These are phyloP conservation scores for Vickermania spadyakhi DNA, from an alignment of 208 protist species.

Conservation along the genomic window DNA sequence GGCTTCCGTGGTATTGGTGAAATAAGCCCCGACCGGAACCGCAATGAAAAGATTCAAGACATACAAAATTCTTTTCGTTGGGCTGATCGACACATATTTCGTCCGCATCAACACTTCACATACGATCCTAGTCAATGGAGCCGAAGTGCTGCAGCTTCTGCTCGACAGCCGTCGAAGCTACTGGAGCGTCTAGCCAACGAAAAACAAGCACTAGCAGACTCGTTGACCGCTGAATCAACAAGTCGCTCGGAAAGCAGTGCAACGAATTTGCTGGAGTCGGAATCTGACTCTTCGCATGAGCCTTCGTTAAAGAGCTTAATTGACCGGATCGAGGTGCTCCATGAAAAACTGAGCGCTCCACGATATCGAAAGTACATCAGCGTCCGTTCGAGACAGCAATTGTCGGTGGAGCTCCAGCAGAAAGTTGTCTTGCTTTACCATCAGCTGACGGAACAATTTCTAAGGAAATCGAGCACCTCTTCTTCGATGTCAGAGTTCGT, in stretches of 20 bases:
- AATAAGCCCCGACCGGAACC: constrained; percentile 46
- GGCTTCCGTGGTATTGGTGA: background rate
- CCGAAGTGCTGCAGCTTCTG: no score
- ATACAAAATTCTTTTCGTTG: constrained; percentile 67
- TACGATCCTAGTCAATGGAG: constrained; percentile 77
- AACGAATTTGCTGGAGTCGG: no score
- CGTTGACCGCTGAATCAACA: no score
- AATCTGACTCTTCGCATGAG: no score
- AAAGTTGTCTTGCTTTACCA: background rate
- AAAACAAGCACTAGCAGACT: no score
- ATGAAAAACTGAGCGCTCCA: background rate
- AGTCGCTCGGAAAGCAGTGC: no score
- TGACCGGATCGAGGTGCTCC: background rate
- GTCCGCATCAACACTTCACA: constrained; percentile 78
- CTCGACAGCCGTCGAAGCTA: no score
- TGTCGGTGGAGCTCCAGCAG: background rate
- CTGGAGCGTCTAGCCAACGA: no score
- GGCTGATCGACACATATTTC: constrained; percentile 41
- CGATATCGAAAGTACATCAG: background rate
- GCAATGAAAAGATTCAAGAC: constrained; percentile 61
- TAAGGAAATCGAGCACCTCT: no score
- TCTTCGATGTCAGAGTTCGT: no score
- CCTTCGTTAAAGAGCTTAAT: no score
- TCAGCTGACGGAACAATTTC: background rate
- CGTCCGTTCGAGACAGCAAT: background rate